Percentiles rank a stretch among this genome's conserved stretches.
Conservation (phyloP, 2,329 filamentous ascomycete species). For the Cercospora berteroae region DNA sequence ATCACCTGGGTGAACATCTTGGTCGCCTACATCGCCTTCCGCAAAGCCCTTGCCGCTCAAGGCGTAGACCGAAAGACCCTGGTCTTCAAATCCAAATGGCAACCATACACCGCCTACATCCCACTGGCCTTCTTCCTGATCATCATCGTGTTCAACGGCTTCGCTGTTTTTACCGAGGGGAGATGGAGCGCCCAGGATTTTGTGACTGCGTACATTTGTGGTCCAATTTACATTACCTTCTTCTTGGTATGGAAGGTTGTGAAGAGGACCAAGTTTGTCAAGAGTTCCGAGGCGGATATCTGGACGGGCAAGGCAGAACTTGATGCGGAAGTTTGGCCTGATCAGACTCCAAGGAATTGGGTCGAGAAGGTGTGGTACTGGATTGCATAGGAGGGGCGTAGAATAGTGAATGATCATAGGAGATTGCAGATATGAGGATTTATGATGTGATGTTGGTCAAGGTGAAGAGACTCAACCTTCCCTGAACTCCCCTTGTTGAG, state of each 20-base stretch:
- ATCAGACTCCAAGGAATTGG: slow-evolving; percentile 43
- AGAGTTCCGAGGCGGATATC: slow-evolving; percentile 45
- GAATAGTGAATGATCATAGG: neutral
- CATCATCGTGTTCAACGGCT: slow-evolving; percentile 65
- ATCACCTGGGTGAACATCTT: slow-evolving; percentile 34
- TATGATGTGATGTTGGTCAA: neutral
- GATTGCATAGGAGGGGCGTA: slow-evolving; percentile 40
- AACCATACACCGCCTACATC: slow-evolving; percentile 57
- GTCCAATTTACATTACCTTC: slow-evolving; percentile 42
- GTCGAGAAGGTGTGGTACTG: slow-evolving; percentile 52
- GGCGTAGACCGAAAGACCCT: slow-evolving; percentile 39
- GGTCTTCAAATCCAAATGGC: slow-evolving; percentile 50
- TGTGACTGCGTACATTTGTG: slow-evolving; percentile 44
- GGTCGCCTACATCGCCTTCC: slow-evolving; percentile 33
- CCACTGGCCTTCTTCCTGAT: slow-evolving; percentile 60
- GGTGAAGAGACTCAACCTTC: neutral
- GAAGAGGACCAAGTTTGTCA: slow-evolving; percentile 58
- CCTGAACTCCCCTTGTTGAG: neutral
- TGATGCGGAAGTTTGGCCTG: slow-evolving; percentile 48
- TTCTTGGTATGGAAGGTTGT: slow-evolving; percentile 65
- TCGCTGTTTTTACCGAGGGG: slow-evolving; percentile 54
- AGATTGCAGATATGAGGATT: neutral
- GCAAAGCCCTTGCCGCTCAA: slow-evolving; percentile 33
- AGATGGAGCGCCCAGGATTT: slow-evolving; percentile 49
- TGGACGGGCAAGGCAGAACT: slow-evolving; percentile 49